Evolutionary conservation across 768 basidiomycete species (phyloP), one percentile per base, ranked within the genome.

Genomic region (Lactarius evosmus): DNA sequence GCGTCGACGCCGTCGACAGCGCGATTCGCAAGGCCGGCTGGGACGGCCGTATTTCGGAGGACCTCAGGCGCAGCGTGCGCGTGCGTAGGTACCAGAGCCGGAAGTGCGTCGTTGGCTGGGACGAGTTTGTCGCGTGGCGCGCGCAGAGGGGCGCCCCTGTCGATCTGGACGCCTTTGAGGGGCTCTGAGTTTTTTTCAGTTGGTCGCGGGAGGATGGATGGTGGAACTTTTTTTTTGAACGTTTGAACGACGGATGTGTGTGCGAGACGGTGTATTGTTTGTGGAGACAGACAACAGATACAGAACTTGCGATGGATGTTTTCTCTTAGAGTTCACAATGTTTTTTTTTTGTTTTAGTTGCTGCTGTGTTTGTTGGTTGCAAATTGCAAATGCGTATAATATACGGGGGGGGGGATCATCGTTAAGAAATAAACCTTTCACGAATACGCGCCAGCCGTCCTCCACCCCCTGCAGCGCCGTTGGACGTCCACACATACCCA

Each of bases 11-110:
- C 7, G 77, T 99, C 41, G 88, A 95, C 69, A 93, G 88, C 69
- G 93, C 95, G 32, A 93, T 98, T 67, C 83, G 85, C 66, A 99
- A 99, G 76, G 92, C 95, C 4, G 97, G 95, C 3, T 98, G 89
- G 89, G 83, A 74, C 61, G 93, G 91, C 1, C 74, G 75, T 56
- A 90, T 95, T 70, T 90, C 87, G 0, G 94, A 96, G 73, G 90
- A 90, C 69, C 75, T 93, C 56, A 80, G 93, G 54, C 80, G 89
- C 68, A 86, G 85, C 71, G 75, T 94, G 69, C 87, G 81, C 72
- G 80, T 96, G 69, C 83, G 88, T 63, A 77, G 93, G 72, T 96
- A 94, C 74, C 93, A 93, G 76, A 91, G 89, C 73, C 83, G 82
- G 65, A 81, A 80, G 72, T 86, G 82, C 74, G 75, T 77, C 25